Evolutionary conservation across 2,329 filamentous ascomycete genomes (phyloP), one percentile per base, ranked within the genome.

Genomic region (Scorias spongiosa): DNA sequence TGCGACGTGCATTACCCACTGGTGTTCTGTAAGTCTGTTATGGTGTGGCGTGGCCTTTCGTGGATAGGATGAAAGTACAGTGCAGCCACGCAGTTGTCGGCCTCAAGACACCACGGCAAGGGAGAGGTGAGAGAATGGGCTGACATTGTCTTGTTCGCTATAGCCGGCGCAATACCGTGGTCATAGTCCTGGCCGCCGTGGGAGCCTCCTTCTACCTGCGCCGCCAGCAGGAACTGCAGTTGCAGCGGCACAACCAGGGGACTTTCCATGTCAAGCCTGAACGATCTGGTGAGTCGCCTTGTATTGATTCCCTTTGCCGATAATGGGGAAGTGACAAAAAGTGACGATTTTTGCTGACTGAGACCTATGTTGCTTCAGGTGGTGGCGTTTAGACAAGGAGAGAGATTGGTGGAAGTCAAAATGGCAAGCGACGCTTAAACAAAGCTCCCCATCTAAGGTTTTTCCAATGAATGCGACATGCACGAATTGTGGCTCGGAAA

Each of bases 251-350:
- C 18, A 55, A 56, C 39, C 40, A 47, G 10, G 51, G 49, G 17
- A 55, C 49, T 18, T 52, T 52, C 43, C 53, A 59, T 39, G 56
- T 59, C 10, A 52, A 54, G 40, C 44, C 56, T 2, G 40, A 45
- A 17, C 49, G 56, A 39, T 57, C 54, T 36, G 56, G 56, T 55
- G 44, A 42, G 47, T 42, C 11, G n/a, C 9, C 38, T 12, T 36
- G 32, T 36, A 5, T 36, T 12, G 32, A 4, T 36, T 9, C 15
- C 32, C 11, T 3, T 36, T 12, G 32, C 32, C 11, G 38, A 17
- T 3, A 3, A 17, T 37, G 12, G 8, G 34, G 6, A n/a, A n/a
- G 34, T 4, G 34, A 4, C 9, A 3, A 37, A n/a, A 37, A 37
- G 17, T 4, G 34, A 17, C 8, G 34, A 6, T 6, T 8, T 17